Percentiles rank a stretch among this genome's conserved stretches.
phyloP scores from a whole-genome alignment of 148 eudicot species.

The Chenopodium formosanum region DNA sequence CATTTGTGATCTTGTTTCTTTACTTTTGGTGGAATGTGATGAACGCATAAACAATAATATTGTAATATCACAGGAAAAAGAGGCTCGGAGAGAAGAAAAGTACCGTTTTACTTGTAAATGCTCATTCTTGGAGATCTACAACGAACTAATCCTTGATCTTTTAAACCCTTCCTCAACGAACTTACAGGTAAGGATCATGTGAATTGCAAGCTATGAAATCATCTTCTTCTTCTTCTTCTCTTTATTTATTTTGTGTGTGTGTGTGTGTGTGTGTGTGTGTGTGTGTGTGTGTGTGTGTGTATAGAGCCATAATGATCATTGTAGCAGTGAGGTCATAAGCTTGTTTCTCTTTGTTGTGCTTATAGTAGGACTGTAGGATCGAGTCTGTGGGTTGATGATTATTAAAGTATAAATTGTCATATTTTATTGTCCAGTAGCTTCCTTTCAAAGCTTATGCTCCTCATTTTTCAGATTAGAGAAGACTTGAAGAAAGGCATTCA shows the following conservation, averaged over 20 bases:
- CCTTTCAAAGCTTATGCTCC: neutral
- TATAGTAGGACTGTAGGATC: neutral
- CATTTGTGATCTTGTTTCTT: neutral
- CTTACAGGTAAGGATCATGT: constrained; percentile 58
- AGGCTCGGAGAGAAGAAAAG: constrained; percentile 93
- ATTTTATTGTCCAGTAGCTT: neutral
- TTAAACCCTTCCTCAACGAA: constrained; percentile 78
- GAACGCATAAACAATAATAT: neutral
- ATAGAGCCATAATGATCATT: neutral
- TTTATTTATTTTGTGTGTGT: neutral
- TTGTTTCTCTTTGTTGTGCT: neutral
- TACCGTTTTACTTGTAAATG: constrained; percentile 83
- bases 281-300: neutral
- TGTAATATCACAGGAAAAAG: constrained; percentile 65
- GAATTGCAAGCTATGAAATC: neutral
- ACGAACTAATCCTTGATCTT: constrained; percentile 95
- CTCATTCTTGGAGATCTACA: constrained; percentile 93
- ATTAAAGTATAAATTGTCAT: neutral
- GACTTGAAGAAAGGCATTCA: constrained; percentile 91
- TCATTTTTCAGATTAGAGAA: constrained; percentile 68
- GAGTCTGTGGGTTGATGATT: neutral
- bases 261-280: neutral
- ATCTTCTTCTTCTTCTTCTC: neutral
- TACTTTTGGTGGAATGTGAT: neutral
- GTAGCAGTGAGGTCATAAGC: neutral